These are phyloP conservation scores for Cladobotryum mycophilum DNA, from an alignment of 2,329 filamentous ascomycete species.

Conservation along the genomic window DNA sequence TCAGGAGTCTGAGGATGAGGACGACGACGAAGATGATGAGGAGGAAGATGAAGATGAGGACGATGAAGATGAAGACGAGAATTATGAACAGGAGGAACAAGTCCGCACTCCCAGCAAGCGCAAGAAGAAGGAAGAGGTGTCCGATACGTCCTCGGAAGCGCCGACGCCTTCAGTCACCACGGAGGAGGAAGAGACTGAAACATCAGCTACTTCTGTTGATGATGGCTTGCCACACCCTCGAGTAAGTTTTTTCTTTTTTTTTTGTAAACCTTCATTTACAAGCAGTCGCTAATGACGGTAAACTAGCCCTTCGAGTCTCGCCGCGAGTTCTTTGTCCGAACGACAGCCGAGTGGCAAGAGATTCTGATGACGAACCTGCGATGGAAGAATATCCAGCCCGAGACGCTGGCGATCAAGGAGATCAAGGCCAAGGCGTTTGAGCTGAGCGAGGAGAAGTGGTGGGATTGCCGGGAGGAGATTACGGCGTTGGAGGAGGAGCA, in stretches of 20 bases:
- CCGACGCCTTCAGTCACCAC: constrained; percentile 23
- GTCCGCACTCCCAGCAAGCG: constrained; percentile 48
- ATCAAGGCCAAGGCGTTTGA: constrained; percentile 87
- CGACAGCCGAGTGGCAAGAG: constrained; percentile 86
- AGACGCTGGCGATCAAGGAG: constrained; percentile 76
- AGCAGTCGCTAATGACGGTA: neutral
- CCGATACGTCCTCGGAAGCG: constrained; percentile 31
- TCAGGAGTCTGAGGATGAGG: constrained; percentile 54
- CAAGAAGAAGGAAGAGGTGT: constrained; percentile 47
- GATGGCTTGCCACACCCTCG: constrained; percentile 70
- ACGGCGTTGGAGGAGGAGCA: constrained; percentile 89
- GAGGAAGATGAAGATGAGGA: constrained; percentile 56
- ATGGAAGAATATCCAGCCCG: constrained; percentile 59
- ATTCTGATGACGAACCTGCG: constrained; percentile 69
- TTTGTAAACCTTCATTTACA: too few species aligned
- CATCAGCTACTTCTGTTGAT: constrained; percentile 49
- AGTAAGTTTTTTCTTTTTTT: constrained; percentile 30
- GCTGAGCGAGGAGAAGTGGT: constrained; percentile 94
- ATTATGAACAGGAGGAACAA: constrained; percentile 44
- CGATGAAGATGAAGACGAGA: constrained; percentile 46
- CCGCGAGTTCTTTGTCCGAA: constrained; percentile 86
- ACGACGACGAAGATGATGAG: constrained; percentile 53
- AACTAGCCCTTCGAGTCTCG: constrained; percentile 80
- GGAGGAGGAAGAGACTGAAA: constrained; percentile 43
- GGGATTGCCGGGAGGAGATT: constrained; percentile 95